Percentiles rank a stretch among this genome's conserved stretches.
phyloP scores from a whole-genome alignment of 2,329 filamentous ascomycete species.

The Aspergillus chevalieri region DNA sequence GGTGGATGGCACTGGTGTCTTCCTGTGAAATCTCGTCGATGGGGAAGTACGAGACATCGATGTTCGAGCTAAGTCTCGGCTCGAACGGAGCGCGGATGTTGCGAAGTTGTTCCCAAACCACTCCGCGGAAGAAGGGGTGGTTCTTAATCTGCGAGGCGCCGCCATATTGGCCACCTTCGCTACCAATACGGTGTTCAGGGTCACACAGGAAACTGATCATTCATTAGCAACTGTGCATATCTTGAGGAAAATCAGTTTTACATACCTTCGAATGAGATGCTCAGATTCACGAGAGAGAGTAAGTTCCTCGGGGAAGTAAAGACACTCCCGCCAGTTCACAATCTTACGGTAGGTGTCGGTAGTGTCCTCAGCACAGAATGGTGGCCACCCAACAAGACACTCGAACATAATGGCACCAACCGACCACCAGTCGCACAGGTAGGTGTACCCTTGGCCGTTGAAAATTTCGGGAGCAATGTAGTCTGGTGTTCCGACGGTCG shows the following conservation, averaged over 20 bases:
- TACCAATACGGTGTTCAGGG: constrained; percentile 82
- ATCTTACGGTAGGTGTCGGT: constrained; percentile 99
- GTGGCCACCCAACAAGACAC: constrained; percentile 96
- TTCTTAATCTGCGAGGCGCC: constrained; percentile 88
- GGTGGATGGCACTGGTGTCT: constrained; percentile 80
- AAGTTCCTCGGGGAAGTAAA: constrained; percentile 96
- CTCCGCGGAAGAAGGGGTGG: constrained; percentile 93
- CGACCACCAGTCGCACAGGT: constrained; percentile 98
- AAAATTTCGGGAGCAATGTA: constrained; percentile 99
- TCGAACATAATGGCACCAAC: constrained; percentile 99
- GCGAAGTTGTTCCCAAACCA: constrained; percentile 88
- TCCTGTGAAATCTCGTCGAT: constrained; percentile 98
- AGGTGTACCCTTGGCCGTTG: constrained; percentile 90
- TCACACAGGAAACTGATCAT: constrained; percentile 77
- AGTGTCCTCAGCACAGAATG: constrained; percentile 95
- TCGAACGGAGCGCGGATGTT: constrained; percentile 94
- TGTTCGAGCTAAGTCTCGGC: constrained; percentile 83
- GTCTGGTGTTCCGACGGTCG: constrained; percentile 94
- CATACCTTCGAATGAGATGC: constrained; percentile 82
- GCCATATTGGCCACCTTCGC: constrained; percentile 51
- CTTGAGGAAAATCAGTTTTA: constrained; percentile 8
- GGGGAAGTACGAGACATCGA: constrained; percentile 97
- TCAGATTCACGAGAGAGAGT: constrained; percentile 83
- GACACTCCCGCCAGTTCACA: constrained; percentile 91
- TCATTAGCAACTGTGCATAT: constrained; percentile 18